phyloP scores from a whole-genome alignment of 2,329 filamentous ascomycete species.

The Clarireedia monteithiana region DNA sequence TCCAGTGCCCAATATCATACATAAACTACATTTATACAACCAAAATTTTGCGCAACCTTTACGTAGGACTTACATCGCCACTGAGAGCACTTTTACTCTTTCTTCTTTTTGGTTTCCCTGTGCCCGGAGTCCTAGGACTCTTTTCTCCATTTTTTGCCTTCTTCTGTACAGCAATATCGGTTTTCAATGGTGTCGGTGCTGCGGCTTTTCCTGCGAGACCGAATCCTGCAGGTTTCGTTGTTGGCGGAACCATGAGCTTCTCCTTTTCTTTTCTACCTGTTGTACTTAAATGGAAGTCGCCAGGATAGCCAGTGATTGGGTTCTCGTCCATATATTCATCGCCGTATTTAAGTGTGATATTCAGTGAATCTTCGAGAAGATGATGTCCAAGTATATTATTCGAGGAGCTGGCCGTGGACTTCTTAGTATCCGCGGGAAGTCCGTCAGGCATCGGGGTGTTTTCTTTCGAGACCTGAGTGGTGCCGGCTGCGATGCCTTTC shows the following conservation, averaged over 20 bases:
- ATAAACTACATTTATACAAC: background rate
- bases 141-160: conserved; percentile 27
- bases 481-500: conserved; percentile 19
- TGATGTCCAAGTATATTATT: conserved; percentile 23
- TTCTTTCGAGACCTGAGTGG: conserved; percentile 25
- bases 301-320: conserved; percentile 57
- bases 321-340: conserved; percentile 62
- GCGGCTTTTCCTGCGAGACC: conserved; percentile 10
- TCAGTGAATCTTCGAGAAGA: conserved; percentile 47
- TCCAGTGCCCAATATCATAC: background rate
- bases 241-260: conserved; percentile 18
- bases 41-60: background rate
- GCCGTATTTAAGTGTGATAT: conserved; percentile 49
- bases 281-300: conserved; percentile 56
- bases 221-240: conserved; percentile 15
- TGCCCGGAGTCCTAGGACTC: conserved; percentile 27
- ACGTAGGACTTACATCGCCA: conserved; percentile 21
- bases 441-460: conserved; percentile 40
- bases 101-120: conserved; percentile 31
- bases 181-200: conserved; percentile 17
- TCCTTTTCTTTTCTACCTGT: conserved; percentile 41
- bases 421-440: conserved; percentile 9
- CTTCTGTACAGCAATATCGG: conserved; percentile 22
- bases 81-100: conserved; percentile 25
- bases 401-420: conserved; percentile 2